phyloP scores from a whole-genome alignment of 2,329 filamentous ascomycete genomes.

The Basipetospora chlamydospora region DNA sequence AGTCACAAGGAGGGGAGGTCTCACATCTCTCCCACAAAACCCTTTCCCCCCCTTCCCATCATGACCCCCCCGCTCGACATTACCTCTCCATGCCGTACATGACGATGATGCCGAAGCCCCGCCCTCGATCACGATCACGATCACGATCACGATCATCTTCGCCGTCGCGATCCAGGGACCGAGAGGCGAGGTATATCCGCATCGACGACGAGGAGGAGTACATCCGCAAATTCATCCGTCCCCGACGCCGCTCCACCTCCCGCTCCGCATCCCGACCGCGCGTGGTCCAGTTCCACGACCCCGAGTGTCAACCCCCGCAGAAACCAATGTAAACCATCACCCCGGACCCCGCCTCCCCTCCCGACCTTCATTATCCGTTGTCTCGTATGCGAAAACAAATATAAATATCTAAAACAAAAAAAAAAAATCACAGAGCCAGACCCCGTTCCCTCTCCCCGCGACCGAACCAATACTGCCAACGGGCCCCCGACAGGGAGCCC shows the following conservation, averaged over 20 bases:
- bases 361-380: neutral
- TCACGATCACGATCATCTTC: too few relatives aligned
- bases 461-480: too few relatives aligned
- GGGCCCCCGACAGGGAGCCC: too few relatives aligned
- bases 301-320: too few relatives aligned
- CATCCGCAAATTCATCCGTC: neutral
- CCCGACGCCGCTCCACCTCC: neutral
- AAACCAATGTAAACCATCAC: neutral
- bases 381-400: neutral
- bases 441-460: too few relatives aligned
- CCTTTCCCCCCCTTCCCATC: too few relatives aligned
- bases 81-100: too few relatives aligned
- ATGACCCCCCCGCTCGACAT: too few relatives aligned
- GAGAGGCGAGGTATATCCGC: neutral
- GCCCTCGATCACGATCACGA: too few relatives aligned
- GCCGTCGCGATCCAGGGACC: neutral
- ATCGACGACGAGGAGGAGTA: constrained; percentile 1
- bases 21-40: too few relatives aligned
- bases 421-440: neutral
- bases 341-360: neutral
- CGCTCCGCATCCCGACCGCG: neutral
- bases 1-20: too few relatives aligned
- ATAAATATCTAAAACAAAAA: neutral
- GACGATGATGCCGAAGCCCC: neutral
- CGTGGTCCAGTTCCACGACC: neutral